phyloP scores from a whole-genome alignment of 176 grass and related monocot genomes.

The Bromus sterilis region DNA sequence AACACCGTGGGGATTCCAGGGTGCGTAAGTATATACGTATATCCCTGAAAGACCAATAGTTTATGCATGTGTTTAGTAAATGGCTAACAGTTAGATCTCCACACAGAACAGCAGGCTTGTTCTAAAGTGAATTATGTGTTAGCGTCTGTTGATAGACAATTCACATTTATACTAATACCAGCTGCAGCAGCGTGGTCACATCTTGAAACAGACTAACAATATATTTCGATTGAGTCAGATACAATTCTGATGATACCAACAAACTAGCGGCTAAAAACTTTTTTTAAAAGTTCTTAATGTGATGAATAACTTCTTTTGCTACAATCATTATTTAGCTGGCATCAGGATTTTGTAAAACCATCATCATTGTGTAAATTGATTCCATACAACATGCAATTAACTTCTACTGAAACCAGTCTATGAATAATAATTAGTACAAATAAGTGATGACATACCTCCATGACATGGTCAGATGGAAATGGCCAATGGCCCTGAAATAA shows the following conservation, averaged over 20 bases:
- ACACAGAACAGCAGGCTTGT: background rate
- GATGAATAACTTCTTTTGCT: background rate
- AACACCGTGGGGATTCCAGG: slow-evolving; percentile 87
- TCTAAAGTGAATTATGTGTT: background rate
- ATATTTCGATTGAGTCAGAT: background rate
- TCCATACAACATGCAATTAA: background rate
- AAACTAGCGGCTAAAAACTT: background rate
- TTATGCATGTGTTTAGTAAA: background rate
- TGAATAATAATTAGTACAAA: background rate
- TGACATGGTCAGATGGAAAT: slow-evolving; percentile 80
- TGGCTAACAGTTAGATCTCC: background rate
- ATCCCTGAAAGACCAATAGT: slow-evolving; percentile 50
- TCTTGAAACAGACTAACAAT: background rate
- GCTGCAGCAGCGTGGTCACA: background rate
- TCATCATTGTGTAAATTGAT: background rate
- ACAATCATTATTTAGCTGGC: background rate
- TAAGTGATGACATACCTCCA: slow-evolving; percentile 60
- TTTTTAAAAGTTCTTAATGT: background rate
- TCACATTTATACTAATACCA: background rate
- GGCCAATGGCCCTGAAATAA: slow-evolving; percentile 91
- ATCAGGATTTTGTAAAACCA: background rate
- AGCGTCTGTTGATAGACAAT: background rate
- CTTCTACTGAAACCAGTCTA: background rate
- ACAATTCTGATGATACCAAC: too few species aligned
- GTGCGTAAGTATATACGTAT: slow-evolving; percentile 94